Conservation (phyloP, 2,329 filamentous ascomycete species). For the Colletotrichum acutatum region DNA sequence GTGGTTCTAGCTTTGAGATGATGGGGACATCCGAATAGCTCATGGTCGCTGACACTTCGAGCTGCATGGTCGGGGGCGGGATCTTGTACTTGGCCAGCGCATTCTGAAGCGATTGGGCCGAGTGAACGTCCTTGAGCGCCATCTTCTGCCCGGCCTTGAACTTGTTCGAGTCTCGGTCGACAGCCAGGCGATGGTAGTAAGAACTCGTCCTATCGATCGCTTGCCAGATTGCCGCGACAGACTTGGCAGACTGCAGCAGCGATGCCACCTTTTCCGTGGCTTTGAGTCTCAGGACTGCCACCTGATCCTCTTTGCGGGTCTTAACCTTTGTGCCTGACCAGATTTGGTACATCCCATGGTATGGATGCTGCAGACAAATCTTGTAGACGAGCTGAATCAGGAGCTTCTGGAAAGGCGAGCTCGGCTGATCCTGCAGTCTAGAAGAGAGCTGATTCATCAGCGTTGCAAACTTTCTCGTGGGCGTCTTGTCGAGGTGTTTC, state of each 20-base stretch:
- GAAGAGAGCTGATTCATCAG: conserved; percentile 98
- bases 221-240: conserved; percentile 70
- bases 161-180: conserved; percentile 70
- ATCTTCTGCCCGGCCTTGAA: conserved; percentile 77
- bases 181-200: conserved; percentile 71
- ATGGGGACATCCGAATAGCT: conserved; percentile 82
- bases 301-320: conserved; percentile 76
- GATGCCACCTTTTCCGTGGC: conserved; percentile 78
- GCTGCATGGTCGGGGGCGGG: conserved; percentile 89
- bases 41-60: conserved; percentile 77
- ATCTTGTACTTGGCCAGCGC: conserved; percentile 74
- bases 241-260: conserved; percentile 64
- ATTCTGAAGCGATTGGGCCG: conserved; percentile 71
- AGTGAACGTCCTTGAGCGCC: conserved; percentile 69
- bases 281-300: conserved; percentile 76
- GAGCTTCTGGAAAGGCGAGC: conserved; percentile 78
- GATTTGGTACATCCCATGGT: conserved; percentile 97
- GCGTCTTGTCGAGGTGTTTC: conserved; percentile 76
- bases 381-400: conserved; percentile 79
- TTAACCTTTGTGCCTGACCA: conserved; percentile 83
- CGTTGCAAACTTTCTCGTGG: conserved; percentile 90
- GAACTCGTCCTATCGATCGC: conserved; percentile 80
- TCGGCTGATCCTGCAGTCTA: conserved; percentile 78
- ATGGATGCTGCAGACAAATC: conserved; percentile 93
- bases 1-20: conserved; percentile 77